Base-by-base conservation (phyloP, 1,284 basidiomycete genomes). In the Apiotrichum domesticum region DNA sequence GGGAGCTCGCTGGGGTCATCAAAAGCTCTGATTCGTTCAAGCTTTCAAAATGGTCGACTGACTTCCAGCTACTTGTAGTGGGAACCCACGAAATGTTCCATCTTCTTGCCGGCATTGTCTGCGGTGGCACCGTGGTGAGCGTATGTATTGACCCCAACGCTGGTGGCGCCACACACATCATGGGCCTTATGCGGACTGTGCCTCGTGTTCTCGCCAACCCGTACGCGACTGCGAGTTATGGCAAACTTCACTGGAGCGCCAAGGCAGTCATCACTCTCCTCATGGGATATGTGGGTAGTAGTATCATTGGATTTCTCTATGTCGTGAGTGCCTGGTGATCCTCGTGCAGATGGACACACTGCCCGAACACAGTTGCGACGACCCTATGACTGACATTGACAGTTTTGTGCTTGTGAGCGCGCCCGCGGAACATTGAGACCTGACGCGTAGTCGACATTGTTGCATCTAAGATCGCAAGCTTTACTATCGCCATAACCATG, bases 141-240 rank as follows among this genome's bases (percentile, higher is more conserved):
- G 65, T 77, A 54, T 72, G 71, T 57, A 74, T 75, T 48, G 75
- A 78, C 54, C 76, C 76, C 4, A 77, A 77, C 52, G 64, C 68
- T 9, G 75, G 76, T 10, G 76, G 76, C 2, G 66, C 69, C 10
- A 75, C 72, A 0, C 66, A 67, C 51, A 67, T 78, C 33, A 65
- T 66, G 57, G 66, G 68, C 3, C 63, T 77, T 7, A 70, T 75
- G 63, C 63, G 70, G 15, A 40, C 34, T 9, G 15, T 39, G 29
- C 51, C 51, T 13, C 43, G 51, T 6, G 21, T 52, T 10, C 21
- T 35, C 7, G 9, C 29, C 32, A 7, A 11, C 13, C n/a, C 40
- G 32, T 21, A n/a, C 35, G 34, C 6, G 29, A 11, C 51, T 14
- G 3, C 67, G 13, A 70, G 66, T 1, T 68, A 65, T 52, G 60